phyloP scores from a whole-genome alignment of 305 asterid species.

The Solanum aculeatissimum region DNA sequence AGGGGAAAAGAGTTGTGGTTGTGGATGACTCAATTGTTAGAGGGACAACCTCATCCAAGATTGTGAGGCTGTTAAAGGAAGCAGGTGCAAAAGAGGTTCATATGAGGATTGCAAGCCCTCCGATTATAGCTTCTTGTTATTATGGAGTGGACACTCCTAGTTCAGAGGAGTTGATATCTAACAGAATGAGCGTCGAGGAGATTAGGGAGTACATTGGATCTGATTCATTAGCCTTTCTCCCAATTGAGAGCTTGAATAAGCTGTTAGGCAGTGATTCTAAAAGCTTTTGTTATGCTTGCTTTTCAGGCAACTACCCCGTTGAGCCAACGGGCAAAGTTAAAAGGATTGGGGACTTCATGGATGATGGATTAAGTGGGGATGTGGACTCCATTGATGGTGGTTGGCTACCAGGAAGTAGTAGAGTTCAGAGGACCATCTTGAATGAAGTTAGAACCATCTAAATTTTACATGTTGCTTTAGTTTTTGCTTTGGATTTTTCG shows the following conservation, averaged over 20 bases:
- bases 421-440: neutral
- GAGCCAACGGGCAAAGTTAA: slow-evolving; percentile 57
- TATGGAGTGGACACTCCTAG: slow-evolving; percentile 47
- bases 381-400: slow-evolving; percentile 59
- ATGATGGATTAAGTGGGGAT: slow-evolving; percentile 70
- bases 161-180: slow-evolving; percentile 60
- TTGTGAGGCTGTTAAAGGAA: slow-evolving; percentile 67
- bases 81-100: slow-evolving; percentile 67
- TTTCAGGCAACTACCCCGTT: slow-evolving; percentile 60
- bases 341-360: slow-evolving; percentile 61
- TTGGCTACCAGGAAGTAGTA: slow-evolving; percentile 26
- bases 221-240: slow-evolving; percentile 34
- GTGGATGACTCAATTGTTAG: slow-evolving; percentile 94
- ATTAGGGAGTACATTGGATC: slow-evolving; percentile 60
- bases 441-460: neutral
- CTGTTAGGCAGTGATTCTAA: slow-evolving; percentile 15
- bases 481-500: neutral
- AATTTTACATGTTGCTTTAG: neutral
- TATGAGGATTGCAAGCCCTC: slow-evolving; percentile 45
- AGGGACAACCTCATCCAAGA: slow-evolving; percentile 83
- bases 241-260: slow-evolving; percentile 27
- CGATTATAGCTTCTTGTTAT: slow-evolving; percentile 36
- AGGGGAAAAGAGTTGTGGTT: slow-evolving; percentile 96
- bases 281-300: slow-evolving; percentile 36
- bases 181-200: slow-evolving; percentile 62